A percentile compares a stretch with the other conserved stretches of the same genome.
Conservation (phyloP, 2,329 filamentous ascomycete species). For the Sarocladium strictum region DNA sequence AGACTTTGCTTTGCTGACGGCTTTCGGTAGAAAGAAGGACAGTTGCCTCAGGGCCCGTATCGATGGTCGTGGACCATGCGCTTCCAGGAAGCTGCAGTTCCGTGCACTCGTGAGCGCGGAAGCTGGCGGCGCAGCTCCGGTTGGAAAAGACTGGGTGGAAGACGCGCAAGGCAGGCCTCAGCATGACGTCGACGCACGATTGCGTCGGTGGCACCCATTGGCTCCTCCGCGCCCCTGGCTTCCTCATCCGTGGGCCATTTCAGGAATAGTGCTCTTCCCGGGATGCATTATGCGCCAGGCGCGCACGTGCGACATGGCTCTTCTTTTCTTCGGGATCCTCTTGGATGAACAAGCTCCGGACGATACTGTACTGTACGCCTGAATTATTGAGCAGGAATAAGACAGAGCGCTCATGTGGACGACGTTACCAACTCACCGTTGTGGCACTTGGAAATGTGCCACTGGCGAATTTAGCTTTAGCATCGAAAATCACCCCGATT, state of each 20-base stretch:
- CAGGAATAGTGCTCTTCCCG: background rate
- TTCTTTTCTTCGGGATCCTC: background rate
- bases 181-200: conserved; percentile 9
- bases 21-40: too few relatives aligned
- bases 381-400: too few relatives aligned
- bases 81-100: background rate
- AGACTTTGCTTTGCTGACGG: too few relatives aligned
- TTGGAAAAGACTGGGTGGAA: background rate
- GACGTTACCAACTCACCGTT: too few relatives aligned
- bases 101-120: background rate
- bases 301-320: background rate
- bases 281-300: background rate
- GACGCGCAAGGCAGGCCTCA: background rate
- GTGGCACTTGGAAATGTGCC: too few relatives aligned
- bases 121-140: background rate
- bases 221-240: background rate
- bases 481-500: background rate
- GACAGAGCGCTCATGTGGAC: too few relatives aligned
- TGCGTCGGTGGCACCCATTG: conserved; percentile 4
- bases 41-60: background rate
- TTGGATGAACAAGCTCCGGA: background rate
- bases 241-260: background rate
- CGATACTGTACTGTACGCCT: too few relatives aligned
- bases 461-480: too few relatives aligned
- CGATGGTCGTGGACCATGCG: background rate